phyloP scores from a whole-genome alignment of 495 filamentous ascomycete genomes.

The Lasiosphaeria ovina region DNA sequence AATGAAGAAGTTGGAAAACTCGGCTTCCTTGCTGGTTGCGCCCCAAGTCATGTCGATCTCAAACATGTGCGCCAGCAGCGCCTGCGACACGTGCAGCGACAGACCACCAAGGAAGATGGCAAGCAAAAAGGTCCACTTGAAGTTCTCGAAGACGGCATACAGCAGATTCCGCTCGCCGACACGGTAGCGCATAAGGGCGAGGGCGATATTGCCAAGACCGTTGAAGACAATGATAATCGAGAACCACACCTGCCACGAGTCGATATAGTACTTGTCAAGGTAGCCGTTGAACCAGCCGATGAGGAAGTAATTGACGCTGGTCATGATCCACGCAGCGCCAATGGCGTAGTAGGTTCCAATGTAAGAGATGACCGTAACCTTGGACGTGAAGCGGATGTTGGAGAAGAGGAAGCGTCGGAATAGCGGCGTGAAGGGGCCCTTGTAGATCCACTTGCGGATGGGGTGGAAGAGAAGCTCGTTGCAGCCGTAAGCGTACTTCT shows the following conservation, averaged over 20 bases:
- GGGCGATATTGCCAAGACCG: conserved; percentile 61
- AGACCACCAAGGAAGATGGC: conserved; percentile 70
- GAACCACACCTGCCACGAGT: conserved; percentile 75
- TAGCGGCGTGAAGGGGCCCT: conserved; percentile 70
- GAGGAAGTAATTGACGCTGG: conserved; percentile 73
- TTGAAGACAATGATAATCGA: conserved; percentile 72
- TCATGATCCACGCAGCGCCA: conserved; percentile 76
- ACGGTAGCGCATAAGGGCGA: conserved; percentile 68
- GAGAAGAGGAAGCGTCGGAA: conserved; percentile 70
- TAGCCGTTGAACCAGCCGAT: conserved; percentile 73
- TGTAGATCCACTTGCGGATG: conserved; percentile 59
- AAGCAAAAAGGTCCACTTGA: conserved; percentile 70
- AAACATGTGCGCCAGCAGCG: conserved; percentile 68
- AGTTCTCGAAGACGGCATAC: conserved; percentile 61
- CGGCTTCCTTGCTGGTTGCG: conserved; percentile 67
- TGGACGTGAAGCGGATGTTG: conserved; percentile 73
- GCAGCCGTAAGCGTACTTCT: conserved; percentile 87
- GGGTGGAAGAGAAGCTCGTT: conserved; percentile 81
- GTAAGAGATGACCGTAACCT: conserved; percentile 78
- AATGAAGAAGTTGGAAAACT: conserved; percentile 76
- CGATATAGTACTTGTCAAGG: conserved; percentile 73
- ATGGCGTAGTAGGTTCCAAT: conserved; percentile 89
- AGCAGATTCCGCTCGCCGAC: conserved; percentile 56
- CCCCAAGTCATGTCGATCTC: conserved; percentile 73
- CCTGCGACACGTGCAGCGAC: conserved; percentile 66